These are phyloP conservation scores for Lavandula angustifolia DNA, from an alignment of 257 asterid genomes.

Conservation along the genomic window DNA sequence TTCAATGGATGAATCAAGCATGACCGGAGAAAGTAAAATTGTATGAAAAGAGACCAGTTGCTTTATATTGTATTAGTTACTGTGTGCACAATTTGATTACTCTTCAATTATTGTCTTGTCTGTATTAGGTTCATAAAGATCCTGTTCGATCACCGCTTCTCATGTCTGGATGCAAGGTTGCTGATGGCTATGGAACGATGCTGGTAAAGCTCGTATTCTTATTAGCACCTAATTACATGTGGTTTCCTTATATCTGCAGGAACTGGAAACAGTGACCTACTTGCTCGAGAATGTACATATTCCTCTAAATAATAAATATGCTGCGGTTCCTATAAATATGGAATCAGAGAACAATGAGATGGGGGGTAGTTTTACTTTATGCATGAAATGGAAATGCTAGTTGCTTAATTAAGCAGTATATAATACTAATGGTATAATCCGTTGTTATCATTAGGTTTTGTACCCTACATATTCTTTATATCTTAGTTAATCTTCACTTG, in stretches of 20 bases:
- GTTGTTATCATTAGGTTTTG: neutral
- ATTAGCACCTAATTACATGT: conserved; percentile 3
- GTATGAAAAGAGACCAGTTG: conserved; percentile 45
- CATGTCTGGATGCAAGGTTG: conserved; percentile 96
- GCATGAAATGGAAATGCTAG: neutral
- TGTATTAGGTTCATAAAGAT: conserved; percentile 77
- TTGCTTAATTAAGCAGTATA: neutral
- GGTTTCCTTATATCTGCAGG: conserved; percentile 11
- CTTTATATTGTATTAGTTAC: conserved; percentile 21
- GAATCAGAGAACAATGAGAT: neutral
- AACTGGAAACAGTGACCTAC: conserved; percentile 8
- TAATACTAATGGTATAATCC: conserved; percentile 7
- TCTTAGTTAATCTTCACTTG: neutral
- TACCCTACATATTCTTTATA: neutral
- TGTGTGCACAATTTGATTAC: conserved; percentile 18
- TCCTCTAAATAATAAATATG: neutral
- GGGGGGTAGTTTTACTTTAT: conserved; percentile 5
- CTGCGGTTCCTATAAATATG: neutral
- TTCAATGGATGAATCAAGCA: conserved; percentile 92
- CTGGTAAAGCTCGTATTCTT: conserved; percentile 53
- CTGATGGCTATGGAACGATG: conserved; percentile 94
- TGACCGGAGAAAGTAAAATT: conserved; percentile 97
- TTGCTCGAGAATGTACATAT: conserved; percentile 7
- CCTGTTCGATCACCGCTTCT: conserved; percentile 71
- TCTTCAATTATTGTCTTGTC: conserved; percentile 25